These are phyloP conservation scores for Aspergillus vadensis DNA, from an alignment of 2,329 filamentous ascomycete genomes.

Conservation along the genomic window DNA sequence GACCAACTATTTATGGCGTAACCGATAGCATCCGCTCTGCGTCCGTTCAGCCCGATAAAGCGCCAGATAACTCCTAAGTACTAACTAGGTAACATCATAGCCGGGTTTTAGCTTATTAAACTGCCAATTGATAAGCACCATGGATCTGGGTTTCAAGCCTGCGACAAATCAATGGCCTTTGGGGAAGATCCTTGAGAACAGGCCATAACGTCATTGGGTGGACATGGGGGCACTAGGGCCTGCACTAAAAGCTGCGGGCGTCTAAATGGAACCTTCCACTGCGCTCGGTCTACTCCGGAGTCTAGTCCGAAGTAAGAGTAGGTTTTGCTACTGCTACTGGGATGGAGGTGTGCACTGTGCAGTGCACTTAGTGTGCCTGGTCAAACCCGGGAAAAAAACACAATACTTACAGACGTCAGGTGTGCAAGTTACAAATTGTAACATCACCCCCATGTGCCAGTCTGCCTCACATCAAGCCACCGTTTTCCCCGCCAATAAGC, in stretches of 20 bases:
- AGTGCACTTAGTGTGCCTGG: not conserved
- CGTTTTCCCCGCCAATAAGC: not conserved
- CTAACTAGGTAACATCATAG: not conserved
- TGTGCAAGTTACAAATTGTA: not conserved
- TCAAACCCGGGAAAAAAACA: not conserved
- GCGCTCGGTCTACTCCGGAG: not conserved
- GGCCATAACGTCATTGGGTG: not conserved
- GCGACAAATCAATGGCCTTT: not conserved
- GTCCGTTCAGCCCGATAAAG: not conserved
- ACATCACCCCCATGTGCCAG: constrained; percentile 6
- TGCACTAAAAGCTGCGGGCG: not conserved
- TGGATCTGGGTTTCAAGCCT: not conserved
- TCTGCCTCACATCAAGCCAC: constrained; percentile 5
- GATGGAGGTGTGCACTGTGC: not conserved
- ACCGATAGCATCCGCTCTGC: not conserved
- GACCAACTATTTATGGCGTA: not conserved
- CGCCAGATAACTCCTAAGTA: not conserved
- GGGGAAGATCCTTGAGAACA: not conserved
- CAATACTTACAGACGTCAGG: not conserved
- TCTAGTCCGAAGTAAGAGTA: not conserved
- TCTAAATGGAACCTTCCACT: constrained; percentile 1
- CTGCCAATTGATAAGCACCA: not conserved
- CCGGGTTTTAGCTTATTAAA: not conserved
- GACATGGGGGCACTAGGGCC: not conserved
- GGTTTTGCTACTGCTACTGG: not conserved